A percentile compares a stretch with the other conserved stretches of the same genome.
Evolutionary conservation across 75 land plant species (phyloP).

Genomic region (Sequoiadendron giganteum): DNA sequence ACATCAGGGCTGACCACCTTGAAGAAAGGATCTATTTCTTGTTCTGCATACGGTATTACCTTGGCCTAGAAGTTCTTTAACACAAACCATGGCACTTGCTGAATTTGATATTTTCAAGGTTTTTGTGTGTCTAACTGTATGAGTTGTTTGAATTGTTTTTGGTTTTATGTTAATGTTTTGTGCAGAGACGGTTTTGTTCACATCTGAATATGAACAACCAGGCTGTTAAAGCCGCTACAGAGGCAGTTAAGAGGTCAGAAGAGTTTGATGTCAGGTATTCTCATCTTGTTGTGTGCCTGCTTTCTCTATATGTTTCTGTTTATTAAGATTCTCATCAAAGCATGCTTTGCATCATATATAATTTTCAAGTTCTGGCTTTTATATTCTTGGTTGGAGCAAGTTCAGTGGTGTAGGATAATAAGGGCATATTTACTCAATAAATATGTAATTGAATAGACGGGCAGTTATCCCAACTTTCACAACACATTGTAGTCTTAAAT

Average conservation of each 20-base stretch:
- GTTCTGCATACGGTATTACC: neutral
- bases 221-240: slow-evolving; percentile 93
- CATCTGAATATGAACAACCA: slow-evolving; percentile 84
- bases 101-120: neutral
- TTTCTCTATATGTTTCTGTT: neutral
- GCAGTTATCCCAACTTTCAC: neutral
- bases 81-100: neutral
- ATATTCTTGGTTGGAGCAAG: neutral
- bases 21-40: neutral
- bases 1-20: neutral
- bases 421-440: neutral
- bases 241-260: slow-evolving; percentile 83
- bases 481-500: neutral
- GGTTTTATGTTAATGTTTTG: neutral
- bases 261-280: slow-evolving; percentile 83
- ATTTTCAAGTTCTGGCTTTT: neutral
- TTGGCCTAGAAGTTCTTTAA: neutral
- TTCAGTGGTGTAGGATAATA: neutral
- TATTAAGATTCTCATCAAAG: neutral
- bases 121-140: neutral
- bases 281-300: neutral
- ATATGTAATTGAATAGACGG: neutral
- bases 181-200: slow-evolving; percentile 93
- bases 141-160: neutral
- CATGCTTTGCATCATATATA: neutral